These are phyloP conservation scores for Cnidoscolus chayamansa DNA, from an alignment of 441 rosid species.

Conservation along the genomic window DNA sequence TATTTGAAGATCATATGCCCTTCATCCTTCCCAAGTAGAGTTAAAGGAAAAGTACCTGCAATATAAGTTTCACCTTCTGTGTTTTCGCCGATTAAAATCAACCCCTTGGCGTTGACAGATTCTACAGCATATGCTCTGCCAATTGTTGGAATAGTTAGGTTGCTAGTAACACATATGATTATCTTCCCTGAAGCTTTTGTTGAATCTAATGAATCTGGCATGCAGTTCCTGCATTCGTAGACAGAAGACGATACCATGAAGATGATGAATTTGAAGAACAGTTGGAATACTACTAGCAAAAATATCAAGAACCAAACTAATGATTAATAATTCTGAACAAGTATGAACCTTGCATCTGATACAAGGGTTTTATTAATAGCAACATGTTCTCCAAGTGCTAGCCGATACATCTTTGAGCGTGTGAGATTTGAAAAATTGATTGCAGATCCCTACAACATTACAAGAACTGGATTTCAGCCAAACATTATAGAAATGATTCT, in stretches of 20 bases:
- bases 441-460: slow-evolving; percentile 2
- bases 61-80: not conserved
- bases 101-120: not conserved
- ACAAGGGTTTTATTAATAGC: not conserved
- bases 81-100: not conserved
- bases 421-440: not conserved
- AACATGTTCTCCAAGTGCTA: not conserved
- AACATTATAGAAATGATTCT: not conserved
- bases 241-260: not conserved
- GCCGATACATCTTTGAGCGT: not conserved
- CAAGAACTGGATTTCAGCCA: not conserved
- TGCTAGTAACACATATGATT: not conserved
- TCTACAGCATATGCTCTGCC: not conserved
- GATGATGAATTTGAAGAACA: not conserved
- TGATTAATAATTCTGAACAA: not conserved
- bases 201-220: not conserved
- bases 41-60: not conserved
- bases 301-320: not conserved
- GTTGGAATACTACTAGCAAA: not conserved
- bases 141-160: not conserved
- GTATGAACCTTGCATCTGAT: slow-evolving; percentile 1
- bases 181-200: not conserved
- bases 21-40: not conserved
- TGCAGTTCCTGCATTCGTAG: not conserved
- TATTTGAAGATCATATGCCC: not conserved